phyloP scores from a whole-genome alignment of 2,329 filamentous ascomycete species.

The Cladorrhinum sp. region DNA sequence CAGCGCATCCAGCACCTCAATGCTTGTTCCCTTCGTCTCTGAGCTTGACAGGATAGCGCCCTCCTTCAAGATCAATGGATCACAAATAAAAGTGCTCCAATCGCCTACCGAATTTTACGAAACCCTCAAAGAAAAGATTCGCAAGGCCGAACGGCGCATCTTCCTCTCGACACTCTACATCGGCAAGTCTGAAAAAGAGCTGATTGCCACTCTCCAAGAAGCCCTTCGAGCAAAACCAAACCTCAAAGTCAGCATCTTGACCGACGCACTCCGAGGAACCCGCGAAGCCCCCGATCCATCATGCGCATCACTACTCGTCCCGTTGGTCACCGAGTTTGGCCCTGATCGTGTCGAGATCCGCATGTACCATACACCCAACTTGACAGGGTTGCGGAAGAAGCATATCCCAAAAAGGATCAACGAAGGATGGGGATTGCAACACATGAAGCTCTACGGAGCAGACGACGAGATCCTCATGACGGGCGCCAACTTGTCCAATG shows the following conservation, averaged over 20 bases:
- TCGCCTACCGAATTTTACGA: slow-evolving; percentile 89
- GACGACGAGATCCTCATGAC: slow-evolving; percentile 82
- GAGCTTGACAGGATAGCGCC: slow-evolving; percentile 88
- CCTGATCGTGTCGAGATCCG: slow-evolving; percentile 81
- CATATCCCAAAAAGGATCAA: slow-evolving; percentile 87
- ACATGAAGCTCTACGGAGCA: slow-evolving; percentile 97
- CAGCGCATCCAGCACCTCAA: slow-evolving; percentile 34
- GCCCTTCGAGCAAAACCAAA: slow-evolving; percentile 72
- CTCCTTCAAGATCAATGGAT: slow-evolving; percentile 81
- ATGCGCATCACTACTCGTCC: slow-evolving; percentile 81
- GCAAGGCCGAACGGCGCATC: slow-evolving; percentile 71
- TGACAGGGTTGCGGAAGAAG: slow-evolving; percentile 82
- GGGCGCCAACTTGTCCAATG: slow-evolving; percentile 84
- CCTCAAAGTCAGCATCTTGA: slow-evolving; percentile 82
- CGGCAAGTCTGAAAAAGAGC: slow-evolving; percentile 85
- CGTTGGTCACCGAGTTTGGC: slow-evolving; percentile 82
- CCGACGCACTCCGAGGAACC: slow-evolving; percentile 86
- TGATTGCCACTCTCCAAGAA: slow-evolving; percentile 74
- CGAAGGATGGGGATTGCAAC: slow-evolving; percentile 95
- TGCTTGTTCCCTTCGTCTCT: slow-evolving; percentile 53
- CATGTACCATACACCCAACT: slow-evolving; percentile 97
- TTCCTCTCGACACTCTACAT: slow-evolving; percentile 98
- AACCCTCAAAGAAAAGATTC: slow-evolving; percentile 85
- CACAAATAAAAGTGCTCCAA: slow-evolving; percentile 74
- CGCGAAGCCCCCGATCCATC: slow-evolving; percentile 83